phyloP scores from a whole-genome alignment of 352 stramenopile species.

The Phytopythium aichiense region DNA sequence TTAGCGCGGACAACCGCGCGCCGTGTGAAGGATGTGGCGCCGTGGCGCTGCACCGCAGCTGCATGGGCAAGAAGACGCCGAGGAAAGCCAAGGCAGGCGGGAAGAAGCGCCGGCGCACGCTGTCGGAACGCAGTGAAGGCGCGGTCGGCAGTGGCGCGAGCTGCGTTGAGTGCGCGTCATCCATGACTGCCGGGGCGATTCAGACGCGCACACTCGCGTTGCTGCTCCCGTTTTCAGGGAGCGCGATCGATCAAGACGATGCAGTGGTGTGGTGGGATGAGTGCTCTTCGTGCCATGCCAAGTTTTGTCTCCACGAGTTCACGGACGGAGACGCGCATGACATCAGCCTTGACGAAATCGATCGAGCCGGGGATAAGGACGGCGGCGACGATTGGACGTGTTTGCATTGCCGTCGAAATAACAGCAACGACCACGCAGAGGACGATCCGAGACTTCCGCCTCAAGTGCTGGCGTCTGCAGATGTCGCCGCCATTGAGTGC shows the following conservation, averaged over 20 bases:
- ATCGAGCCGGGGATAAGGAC: slow-evolving; percentile 21
- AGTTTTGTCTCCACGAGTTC: slow-evolving; percentile 44
- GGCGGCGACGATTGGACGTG: slow-evolving; percentile 38
- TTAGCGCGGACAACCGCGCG: slow-evolving; percentile 24
- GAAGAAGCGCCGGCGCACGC: slow-evolving; percentile 22
- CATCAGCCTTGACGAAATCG: slow-evolving; percentile 18
- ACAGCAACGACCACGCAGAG: not conserved
- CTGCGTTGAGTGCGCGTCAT: slow-evolving; percentile 11
- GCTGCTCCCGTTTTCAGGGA: slow-evolving; percentile 14
- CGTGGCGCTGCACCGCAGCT: slow-evolving; percentile 24
- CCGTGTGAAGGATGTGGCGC: slow-evolving; percentile 30
- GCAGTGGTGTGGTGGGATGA: slow-evolving; percentile 24
- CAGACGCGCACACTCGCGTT: slow-evolving; percentile 36
- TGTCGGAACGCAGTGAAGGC: not conserved
- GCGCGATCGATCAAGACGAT: slow-evolving; percentile 8
- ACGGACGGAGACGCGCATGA: slow-evolving; percentile 25
- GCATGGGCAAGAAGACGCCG: slow-evolving; percentile 14
- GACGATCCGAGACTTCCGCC: not conserved
- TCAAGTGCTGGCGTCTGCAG: not conserved
- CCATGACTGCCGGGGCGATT: not conserved
- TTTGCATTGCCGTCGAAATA: slow-evolving; percentile 11
- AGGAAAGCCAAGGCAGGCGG: slow-evolving; percentile 8
- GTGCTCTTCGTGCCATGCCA: slow-evolving; percentile 24
- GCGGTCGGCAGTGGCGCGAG: not conserved
- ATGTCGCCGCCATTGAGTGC: not conserved